Evolutionary conservation across 768 basidiomycete species (phyloP).

Genomic region (Tricholoma furcatifolium): DNA sequence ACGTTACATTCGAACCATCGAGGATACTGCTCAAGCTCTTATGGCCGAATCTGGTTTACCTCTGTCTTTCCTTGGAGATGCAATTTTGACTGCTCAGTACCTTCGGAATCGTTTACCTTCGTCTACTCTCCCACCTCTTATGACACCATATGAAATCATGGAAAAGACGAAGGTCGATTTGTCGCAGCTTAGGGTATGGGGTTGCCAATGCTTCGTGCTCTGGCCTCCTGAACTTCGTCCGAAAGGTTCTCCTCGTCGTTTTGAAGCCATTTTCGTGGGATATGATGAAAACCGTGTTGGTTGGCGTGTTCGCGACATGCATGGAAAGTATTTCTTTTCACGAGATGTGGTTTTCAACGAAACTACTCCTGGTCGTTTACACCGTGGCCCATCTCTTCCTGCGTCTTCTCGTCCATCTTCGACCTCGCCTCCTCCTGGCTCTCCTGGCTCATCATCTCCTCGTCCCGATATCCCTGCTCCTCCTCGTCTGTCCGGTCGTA

Average conservation of each 20-base stretch:
- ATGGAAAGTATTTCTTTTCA: too few species aligned
- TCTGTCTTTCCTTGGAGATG: slow-evolving; percentile 21
- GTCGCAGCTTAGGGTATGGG: too few species aligned
- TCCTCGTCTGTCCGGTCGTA: too few species aligned
- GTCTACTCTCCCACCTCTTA: slow-evolving; percentile 17
- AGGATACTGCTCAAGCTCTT: slow-evolving; percentile 22
- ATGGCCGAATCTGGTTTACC: slow-evolving; percentile 23
- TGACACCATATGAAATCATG: slow-evolving; percentile 20
- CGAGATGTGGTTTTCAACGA: background rate
- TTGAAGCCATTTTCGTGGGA: too few species aligned
- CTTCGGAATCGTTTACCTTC: slow-evolving; percentile 23
- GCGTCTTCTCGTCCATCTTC: too few species aligned
- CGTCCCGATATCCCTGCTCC: too few species aligned
- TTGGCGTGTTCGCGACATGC: too few species aligned
- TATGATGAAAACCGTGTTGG: too few species aligned
- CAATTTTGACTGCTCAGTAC: slow-evolving; percentile 21
- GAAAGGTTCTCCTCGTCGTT: too few species aligned
- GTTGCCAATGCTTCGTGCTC: slow-evolving; percentile 20
- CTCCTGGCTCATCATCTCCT: too few species aligned
- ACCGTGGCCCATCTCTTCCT: background rate
- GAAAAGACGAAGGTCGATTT: slow-evolving; percentile 21
- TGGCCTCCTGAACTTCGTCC: slow-evolving; percentile 16
- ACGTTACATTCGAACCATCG: too few species aligned
- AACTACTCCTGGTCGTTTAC: background rate
- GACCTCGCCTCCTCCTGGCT: too few species aligned